Evolutionary conservation across 805 yeast species (phyloP).

Genomic region (Sugiyamaella marilandica): DNA sequence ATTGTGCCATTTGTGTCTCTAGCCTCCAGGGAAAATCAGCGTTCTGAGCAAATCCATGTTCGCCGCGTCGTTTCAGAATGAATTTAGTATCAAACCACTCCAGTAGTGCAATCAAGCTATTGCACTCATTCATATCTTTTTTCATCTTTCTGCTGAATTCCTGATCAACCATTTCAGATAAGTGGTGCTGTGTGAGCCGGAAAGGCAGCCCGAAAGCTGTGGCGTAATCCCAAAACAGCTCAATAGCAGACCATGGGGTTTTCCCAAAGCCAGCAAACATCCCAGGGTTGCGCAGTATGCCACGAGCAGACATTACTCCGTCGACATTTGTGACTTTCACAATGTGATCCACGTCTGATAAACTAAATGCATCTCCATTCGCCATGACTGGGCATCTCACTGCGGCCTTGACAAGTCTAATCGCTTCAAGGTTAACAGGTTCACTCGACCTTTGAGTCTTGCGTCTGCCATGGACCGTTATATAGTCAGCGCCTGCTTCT

Average conservation of each 20-base stretch:
- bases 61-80: constrained; percentile 59
- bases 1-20: too few species aligned
- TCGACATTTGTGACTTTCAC: constrained; percentile 67
- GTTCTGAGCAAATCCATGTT: constrained; percentile 57
- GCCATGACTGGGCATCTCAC: constrained; percentile 78
- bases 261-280: constrained; percentile 65
- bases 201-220: constrained; percentile 81
- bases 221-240: constrained; percentile 72
- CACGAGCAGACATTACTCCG: constrained; percentile 96
- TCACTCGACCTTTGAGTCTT: constrained; percentile 76
- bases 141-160: constrained; percentile 46
- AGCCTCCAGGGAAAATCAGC: constrained; percentile 10
- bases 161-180: constrained; percentile 75
- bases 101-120: constrained; percentile 55
- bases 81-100: constrained; percentile 81
- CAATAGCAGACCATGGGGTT: constrained; percentile 92
- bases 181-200: constrained; percentile 79
- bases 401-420: constrained; percentile 54
- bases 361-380: constrained; percentile 86
- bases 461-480: constrained; percentile 92
- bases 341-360: constrained; percentile 61
- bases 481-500: constrained; percentile 85
- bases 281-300: constrained; percentile 81
- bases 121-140: constrained; percentile 60
- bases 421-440: constrained; percentile 82